Conservation (phyloP, 2,329 filamentous ascomycete species). For the Ilyonectria destructans region DNA sequence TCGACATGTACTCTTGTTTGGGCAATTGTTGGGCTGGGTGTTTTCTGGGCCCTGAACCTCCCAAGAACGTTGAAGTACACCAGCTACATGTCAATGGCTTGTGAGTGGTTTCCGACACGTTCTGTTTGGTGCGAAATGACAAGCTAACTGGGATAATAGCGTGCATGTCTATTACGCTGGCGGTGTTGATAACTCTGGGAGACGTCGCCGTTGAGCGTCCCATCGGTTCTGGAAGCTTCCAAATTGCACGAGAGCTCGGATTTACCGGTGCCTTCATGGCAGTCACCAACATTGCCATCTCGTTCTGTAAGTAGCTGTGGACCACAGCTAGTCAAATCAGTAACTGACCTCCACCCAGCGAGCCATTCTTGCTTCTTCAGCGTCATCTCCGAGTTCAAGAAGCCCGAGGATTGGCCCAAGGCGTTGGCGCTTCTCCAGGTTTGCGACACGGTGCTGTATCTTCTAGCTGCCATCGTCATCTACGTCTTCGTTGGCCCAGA, state of each 20-base stretch:
- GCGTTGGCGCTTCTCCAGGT: conserved; percentile 70
- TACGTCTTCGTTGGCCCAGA: conserved; percentile 76
- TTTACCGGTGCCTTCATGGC: conserved; percentile 71
- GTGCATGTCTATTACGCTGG: conserved; percentile 74
- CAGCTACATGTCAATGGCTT: conserved; percentile 74
- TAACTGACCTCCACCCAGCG: conserved; percentile 37
- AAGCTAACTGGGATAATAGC: conserved; percentile 47
- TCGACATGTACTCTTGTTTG: conserved; percentile 77
- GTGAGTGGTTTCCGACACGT: conserved; percentile 40
- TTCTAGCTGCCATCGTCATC: conserved; percentile 76
- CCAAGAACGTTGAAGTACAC: conserved; percentile 76
- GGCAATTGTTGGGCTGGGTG: conserved; percentile 70
- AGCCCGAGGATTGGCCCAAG: conserved; percentile 63
- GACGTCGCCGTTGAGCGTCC: conserved; percentile 68
- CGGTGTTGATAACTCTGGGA: conserved; percentile 76
- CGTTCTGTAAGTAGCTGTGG: conserved; percentile 64
- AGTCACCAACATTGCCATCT: conserved; percentile 77
- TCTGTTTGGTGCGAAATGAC: not conserved
- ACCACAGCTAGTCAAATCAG: too few relatives aligned
- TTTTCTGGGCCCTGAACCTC: conserved; percentile 73
- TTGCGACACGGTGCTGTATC: conserved; percentile 74
- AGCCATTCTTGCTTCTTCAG: conserved; percentile 80
- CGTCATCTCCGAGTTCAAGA: conserved; percentile 76
- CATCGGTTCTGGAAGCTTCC: conserved; percentile 54
- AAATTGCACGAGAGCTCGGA: conserved; percentile 56